Evolutionary conservation across 257 asterid species (phyloP), one percentile per base, ranked within the genome.

Genomic region (Capsicum pubescens): DNA sequence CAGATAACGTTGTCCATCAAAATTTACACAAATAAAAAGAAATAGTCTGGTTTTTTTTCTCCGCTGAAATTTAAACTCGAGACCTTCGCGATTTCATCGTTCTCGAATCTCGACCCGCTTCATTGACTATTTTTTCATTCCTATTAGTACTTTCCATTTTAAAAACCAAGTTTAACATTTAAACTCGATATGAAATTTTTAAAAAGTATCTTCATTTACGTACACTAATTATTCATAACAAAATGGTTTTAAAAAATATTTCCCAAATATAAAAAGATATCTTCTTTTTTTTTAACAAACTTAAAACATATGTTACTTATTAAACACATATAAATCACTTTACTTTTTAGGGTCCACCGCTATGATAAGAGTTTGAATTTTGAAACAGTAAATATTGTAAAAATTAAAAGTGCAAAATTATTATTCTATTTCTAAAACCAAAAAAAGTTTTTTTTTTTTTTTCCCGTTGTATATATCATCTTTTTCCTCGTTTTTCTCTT

Each of bases 391-490:
- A 39, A 36, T 69, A 39, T 69, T 69, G 54, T 69, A 39, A 67
- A 16, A 8, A 69, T 69, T 16, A 39, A 69, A 69, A 69, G 78
- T 69, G 78, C 32, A 69, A 69, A 39, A 69, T 69, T 39, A 16
- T 69, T 69, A 3, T 69, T 39, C 2, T 35, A 36, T 69, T 69
- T 69, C 54, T 69, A 69, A 69, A 16, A 69, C 1, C 32, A 55
- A 19, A 68, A 39, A 69, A 69, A 4, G 32, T 16, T 39, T 44
- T 39, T 2, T 26, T 44, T 39, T 2, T 26, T 26, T 26, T 39
- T 54, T 69, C 42, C 78, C 78, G 78, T 69, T 69, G 78, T 69
- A 54, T 12, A 48, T 48, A 16, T 39, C 78, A 69, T 39, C 78
- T 69, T 69, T 69, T 69, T 39, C 78, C 78, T 36, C 16, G 55